Base-by-base conservation (phyloP, 1,139 yeast species). In the Torulaspora globosa region DNA sequence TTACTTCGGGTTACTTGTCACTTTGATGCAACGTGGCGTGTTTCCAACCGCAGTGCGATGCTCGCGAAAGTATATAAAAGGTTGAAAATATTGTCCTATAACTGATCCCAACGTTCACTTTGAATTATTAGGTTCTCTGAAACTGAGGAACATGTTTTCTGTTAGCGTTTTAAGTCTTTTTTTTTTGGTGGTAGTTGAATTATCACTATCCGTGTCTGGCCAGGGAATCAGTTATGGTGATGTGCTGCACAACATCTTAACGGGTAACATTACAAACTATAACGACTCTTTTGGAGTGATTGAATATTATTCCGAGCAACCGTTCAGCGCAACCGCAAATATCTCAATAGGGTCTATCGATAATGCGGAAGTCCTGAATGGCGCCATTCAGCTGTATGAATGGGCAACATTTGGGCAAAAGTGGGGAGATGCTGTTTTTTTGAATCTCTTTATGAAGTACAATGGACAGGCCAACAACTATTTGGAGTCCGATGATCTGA, bases 391-490 rank as follows among this genome's bases (percentile, higher is more conserved):
- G 26, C 14, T 18, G 9, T 18, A 18, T 33, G 26, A 33, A 5
- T 33, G 15, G 15, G 26, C 26, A 8, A 33, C 26, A 10, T 12
- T 18, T 10, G 36, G 36, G 5, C 6, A 33, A 18, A 33, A 18
- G 9, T 33, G 36, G 36, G 36, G 36, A 5, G 36, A 33, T 7
- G 36, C 36, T 11, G 36, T 33, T 8, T 33, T 32, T 15, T 16
- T 33, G 21, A 33, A 18, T 18, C 15, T 18, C 24, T 33, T 18
- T n/a, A 18, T 33, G 24, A 11, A 6, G 8, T 33, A 18, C 36
- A 33, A 33, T 23, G 36, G 36, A 3, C 36, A 33, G 15, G 36
- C 24, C 8, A 5, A 18, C 15, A 18, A 33, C 26, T 33, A 18
- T 3, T 33, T 11, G 26, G 26, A 18, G n/a, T 33, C 19, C 11